These are phyloP conservation scores for Jamesozyma jinghongensis DNA, from an alignment of 805 yeast genomes.

Conservation along the genomic window DNA sequence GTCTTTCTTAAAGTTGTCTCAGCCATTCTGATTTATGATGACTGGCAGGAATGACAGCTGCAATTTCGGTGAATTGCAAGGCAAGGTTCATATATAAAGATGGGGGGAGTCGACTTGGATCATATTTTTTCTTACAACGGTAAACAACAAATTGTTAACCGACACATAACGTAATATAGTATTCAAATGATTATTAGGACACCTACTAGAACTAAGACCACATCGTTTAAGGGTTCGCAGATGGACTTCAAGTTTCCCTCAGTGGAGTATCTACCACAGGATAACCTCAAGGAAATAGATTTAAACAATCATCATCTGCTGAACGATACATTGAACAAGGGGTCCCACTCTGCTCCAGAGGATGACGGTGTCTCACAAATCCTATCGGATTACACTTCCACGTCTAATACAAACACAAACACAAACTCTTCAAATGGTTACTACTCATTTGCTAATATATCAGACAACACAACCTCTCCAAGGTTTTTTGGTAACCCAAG, in stretches of 20 bases:
- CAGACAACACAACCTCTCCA: conserved; percentile 30
- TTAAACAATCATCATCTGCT: conserved; percentile 25
- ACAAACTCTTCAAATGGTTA: conserved; percentile 26
- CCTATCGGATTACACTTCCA: conserved; percentile 22
- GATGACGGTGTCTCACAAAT: conserved; percentile 26
- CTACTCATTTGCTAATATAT: conserved; percentile 32
- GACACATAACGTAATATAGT: no score
- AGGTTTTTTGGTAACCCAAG: conserved; percentile 5
- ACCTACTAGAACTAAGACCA: conserved; percentile 31
- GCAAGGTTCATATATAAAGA: no score
- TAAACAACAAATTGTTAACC: no score
- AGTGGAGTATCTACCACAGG: conserved; percentile 15
- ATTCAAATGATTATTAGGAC: conserved; percentile 19
- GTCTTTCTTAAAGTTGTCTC: background rate
- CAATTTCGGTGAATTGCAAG: no score
- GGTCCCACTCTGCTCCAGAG: background rate
- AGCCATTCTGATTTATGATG: background rate
- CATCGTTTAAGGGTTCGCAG: conserved; percentile 34
- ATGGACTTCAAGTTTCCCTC: conserved; percentile 34
- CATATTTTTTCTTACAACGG: no score
- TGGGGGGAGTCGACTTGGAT: no score
- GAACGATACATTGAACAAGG: conserved; percentile 13
- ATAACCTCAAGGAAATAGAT: conserved; percentile 13
- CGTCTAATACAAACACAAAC: conserved; percentile 13
- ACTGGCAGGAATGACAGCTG: no score